Evolutionary conservation across 1,284 basidiomycete species (phyloP).

Genomic region (Ceratorhiza oryzae-sativae): DNA sequence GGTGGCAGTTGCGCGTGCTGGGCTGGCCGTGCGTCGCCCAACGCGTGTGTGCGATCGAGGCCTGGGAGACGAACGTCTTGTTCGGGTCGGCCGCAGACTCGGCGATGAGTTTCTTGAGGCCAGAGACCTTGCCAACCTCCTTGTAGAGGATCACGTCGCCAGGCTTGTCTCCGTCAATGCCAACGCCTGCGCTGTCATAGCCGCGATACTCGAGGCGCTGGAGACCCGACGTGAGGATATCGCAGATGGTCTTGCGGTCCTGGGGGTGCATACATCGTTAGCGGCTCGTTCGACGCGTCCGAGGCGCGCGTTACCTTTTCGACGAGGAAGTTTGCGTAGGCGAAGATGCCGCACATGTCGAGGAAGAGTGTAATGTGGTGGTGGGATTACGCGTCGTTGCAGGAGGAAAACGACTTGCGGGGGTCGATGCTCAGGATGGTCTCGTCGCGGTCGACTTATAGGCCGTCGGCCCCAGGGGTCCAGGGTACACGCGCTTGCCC

Average conservation of each 20-base stretch:
- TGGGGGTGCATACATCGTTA: constrained; percentile 50
- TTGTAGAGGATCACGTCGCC: constrained; percentile 89
- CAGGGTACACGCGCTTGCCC: constrained; percentile 39
- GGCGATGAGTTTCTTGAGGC: constrained; percentile 91
- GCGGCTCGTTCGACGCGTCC: constrained; percentile 40
- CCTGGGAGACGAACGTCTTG: constrained; percentile 87
- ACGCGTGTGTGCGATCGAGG: constrained; percentile 98
- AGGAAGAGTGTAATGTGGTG: not conserved
- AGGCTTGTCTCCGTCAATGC: constrained; percentile 91
- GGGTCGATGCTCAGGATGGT: constrained; percentile 21
- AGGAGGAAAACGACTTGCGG: constrained; percentile 12
- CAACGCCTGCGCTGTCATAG: constrained; percentile 94
- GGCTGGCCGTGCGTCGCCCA: constrained; percentile 99
- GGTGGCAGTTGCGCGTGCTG: constrained; percentile 92
- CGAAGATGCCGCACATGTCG: constrained; percentile 94
- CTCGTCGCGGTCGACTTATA: constrained; percentile 31
- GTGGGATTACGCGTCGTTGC: constrained; percentile 3
- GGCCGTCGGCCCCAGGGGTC: constrained; percentile 17
- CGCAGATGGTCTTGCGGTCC: constrained; percentile 92
- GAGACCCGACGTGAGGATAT: constrained; percentile 91
- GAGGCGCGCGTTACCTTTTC: constrained; percentile 77
- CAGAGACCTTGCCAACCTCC: constrained; percentile 97
- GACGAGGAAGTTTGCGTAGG: constrained; percentile 90
- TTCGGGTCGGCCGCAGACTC: constrained; percentile 77
- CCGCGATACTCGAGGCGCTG: constrained; percentile 97